Evolutionary conservation across 306 rosid genomes (phyloP).

Genomic region (Hylodesmum podocarpum): DNA sequence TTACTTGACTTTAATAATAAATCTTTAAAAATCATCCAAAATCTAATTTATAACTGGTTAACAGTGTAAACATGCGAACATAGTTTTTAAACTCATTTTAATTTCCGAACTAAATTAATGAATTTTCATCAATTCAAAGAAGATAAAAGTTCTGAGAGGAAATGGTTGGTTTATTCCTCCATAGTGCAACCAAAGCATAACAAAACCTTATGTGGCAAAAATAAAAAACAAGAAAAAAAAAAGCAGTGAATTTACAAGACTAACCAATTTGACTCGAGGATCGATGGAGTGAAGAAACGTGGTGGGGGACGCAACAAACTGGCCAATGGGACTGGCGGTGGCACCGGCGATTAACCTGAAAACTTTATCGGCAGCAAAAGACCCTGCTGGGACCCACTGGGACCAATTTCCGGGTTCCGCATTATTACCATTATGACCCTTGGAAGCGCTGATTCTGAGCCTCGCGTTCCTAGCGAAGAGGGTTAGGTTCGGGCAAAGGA

Average conservation of each 20-base stretch:
- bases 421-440: slow-evolving; percentile 32
- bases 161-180: too few relatives aligned
- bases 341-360: slow-evolving; percentile 78
- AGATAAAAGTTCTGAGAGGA: too few relatives aligned
- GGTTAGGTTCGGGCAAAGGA: slow-evolving; percentile 18
- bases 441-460: slow-evolving; percentile 54
- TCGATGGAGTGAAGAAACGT: slow-evolving; percentile 91
- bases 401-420: slow-evolving; percentile 50
- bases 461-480: slow-evolving; percentile 21
- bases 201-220: too few relatives aligned
- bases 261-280: slow-evolving; percentile 85
- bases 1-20: too few relatives aligned
- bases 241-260: not conserved
- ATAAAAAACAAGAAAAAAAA: not conserved
- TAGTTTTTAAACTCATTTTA: too few relatives aligned
- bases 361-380: slow-evolving; percentile 78
- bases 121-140: too few relatives aligned
- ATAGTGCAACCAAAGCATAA: not conserved
- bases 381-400: slow-evolving; percentile 62
- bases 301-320: slow-evolving; percentile 76
- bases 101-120: too few relatives aligned
- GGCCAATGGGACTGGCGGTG: slow-evolving; percentile 90
- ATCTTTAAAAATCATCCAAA: too few relatives aligned
- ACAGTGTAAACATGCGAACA: too few relatives aligned
- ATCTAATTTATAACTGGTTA: too few relatives aligned